phyloP scores from a whole-genome alignment of 371 early-diverging fungal species.

The Haplosporangium sp. region DNA sequence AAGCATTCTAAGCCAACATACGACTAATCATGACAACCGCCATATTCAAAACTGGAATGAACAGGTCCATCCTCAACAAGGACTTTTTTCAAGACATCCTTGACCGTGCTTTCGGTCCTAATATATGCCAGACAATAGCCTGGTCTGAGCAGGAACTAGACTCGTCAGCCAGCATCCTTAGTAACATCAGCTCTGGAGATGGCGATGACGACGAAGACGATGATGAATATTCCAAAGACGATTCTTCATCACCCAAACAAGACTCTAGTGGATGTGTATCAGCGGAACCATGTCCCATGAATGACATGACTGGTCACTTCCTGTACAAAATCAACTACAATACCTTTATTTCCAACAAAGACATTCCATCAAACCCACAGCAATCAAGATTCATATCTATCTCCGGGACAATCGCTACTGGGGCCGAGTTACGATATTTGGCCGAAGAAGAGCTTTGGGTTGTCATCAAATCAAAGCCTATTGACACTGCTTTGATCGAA shows the following conservation, averaged over 20 bases:
- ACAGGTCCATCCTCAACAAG: slow-evolving; percentile 41
- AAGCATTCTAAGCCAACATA: background rate
- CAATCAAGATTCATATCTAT: slow-evolving; percentile 16
- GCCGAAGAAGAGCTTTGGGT: slow-evolving; percentile 32
- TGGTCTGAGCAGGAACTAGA: slow-evolving; percentile 47
- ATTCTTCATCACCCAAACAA: background rate
- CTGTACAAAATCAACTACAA: slow-evolving; percentile 42
- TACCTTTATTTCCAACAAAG: background rate
- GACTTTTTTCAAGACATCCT: slow-evolving; percentile 52
- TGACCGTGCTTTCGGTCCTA: slow-evolving; percentile 44
- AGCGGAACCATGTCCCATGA: slow-evolving; percentile 41
- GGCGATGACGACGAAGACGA: slow-evolving; percentile 36
- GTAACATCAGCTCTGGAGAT: slow-evolving; percentile 47
- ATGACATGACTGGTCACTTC: slow-evolving; percentile 52
- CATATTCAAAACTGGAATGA: slow-evolving; percentile 57
- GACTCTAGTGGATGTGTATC: background rate
- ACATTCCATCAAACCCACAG: slow-evolving; percentile 2
- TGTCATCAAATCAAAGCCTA: slow-evolving; percentile 54
- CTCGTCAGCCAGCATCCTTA: slow-evolving; percentile 51
- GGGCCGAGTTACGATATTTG: background rate
- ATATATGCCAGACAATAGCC: slow-evolving; percentile 13
- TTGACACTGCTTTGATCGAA: slow-evolving; percentile 53
- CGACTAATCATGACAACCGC: slow-evolving; percentile 41
- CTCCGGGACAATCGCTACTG: slow-evolving; percentile 20
- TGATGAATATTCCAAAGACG: background rate